These are phyloP conservation scores for Cyclotella sp. DNA, from an alignment of 108 stramenopile genomes.

Conservation along the genomic window DNA sequence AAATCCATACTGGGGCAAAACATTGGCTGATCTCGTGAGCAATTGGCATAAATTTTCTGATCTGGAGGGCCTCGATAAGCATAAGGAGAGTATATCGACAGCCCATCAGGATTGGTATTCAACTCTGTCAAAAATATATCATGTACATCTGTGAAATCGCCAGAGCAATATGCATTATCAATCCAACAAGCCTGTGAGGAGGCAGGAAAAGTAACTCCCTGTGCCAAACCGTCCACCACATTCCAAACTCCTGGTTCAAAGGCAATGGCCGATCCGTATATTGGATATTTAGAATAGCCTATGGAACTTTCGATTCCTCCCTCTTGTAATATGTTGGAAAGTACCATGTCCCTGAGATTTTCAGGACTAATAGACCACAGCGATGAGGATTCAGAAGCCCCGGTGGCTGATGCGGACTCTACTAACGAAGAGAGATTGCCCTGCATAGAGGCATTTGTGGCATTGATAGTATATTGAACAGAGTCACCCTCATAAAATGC, in stretches of 20 bases:
- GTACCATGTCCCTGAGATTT: conserved; percentile 7
- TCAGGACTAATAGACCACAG: conserved; percentile 5
- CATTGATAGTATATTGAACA: neutral
- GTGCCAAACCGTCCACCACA: neutral
- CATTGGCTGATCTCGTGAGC: conserved; percentile 12
- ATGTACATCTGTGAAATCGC: neutral
- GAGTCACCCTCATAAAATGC: conserved; percentile 23
- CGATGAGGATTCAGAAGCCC: neutral
- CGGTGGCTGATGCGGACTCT: too few relatives aligned
- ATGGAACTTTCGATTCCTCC: neutral
- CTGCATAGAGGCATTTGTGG: too few relatives aligned
- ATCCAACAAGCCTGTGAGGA: conserved; percentile 4
- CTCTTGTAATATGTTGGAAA: conserved; percentile 30
- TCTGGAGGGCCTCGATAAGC: conserved; percentile 21
- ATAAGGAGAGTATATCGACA: conserved; percentile 27
- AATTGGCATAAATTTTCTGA: conserved; percentile 11
- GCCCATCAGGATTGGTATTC: conserved; percentile 20
- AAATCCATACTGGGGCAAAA: conserved; percentile 39
- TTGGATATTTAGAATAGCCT: conserved; percentile 16
- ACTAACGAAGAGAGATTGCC: too few relatives aligned
- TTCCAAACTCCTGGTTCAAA: conserved; percentile 29
- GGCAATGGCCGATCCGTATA: conserved; percentile 32
- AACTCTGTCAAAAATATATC: neutral
- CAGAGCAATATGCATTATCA: neutral
- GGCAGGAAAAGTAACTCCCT: conserved; percentile 25